Evolutionary conservation across 495 filamentous ascomycete species (phyloP).

Genomic region (Hypoxylon rickii): DNA sequence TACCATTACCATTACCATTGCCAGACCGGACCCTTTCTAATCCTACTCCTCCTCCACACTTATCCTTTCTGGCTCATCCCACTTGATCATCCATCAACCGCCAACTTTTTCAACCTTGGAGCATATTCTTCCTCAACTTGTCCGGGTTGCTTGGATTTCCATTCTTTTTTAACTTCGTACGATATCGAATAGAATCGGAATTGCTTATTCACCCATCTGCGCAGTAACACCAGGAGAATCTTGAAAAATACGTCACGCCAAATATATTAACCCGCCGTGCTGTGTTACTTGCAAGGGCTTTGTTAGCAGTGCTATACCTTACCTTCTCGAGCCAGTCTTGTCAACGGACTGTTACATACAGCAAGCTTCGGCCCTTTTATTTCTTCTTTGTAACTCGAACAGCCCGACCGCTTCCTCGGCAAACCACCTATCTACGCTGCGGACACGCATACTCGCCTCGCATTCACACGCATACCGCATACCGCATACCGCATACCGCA

Average conservation of each 20-base stretch:
- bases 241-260: conserved; percentile 22
- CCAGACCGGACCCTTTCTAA: no score
- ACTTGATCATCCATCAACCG: no score
- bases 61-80: conserved; percentile 10
- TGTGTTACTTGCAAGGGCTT: no score
- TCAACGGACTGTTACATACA: conserved; percentile 31
- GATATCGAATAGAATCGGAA: conserved; percentile 14
- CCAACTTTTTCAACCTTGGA: conserved; percentile 3
- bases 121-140: background rate
- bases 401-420: conserved; percentile 32
- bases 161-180: conserved; percentile 18
- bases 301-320: no score
- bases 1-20: no score
- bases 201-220: background rate
- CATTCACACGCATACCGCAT: background rate
- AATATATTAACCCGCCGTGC: conserved; percentile 31
- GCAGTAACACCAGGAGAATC: conserved; percentile 11
- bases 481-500: background rate
- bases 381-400: conserved; percentile 31
- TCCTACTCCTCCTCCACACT: conserved; percentile 12
- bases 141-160: conserved; percentile 3
- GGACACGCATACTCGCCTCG: conserved; percentile 20
- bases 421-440: conserved; percentile 27
- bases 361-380: conserved; percentile 40
- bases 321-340: conserved; percentile 5